Evolutionary conservation across 73 alveolate genomes (phyloP).

Genomic region (Uronychia binucleata): DNA sequence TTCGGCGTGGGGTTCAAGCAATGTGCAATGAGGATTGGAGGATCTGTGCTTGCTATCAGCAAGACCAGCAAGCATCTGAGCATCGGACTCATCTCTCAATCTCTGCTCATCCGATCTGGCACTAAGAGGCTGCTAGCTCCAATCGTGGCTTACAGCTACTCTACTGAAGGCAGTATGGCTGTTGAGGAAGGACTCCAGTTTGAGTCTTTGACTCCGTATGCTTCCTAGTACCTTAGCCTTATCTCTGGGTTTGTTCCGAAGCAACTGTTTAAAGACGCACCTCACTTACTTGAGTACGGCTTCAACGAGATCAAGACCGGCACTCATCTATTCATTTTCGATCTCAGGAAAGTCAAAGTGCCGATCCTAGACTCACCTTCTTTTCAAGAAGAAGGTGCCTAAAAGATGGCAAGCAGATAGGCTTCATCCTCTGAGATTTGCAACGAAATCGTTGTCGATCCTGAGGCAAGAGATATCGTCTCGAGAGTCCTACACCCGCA

Average conservation of each 20-base stretch:
- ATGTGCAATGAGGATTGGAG: not conserved
- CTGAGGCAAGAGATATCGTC: not conserved
- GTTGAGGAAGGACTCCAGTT: not conserved
- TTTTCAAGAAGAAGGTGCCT: too few species aligned
- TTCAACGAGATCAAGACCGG: not conserved
- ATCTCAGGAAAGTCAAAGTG: not conserved
- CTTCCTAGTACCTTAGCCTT: not conserved
- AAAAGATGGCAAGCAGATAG: not conserved
- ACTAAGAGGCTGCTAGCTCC: not conserved
- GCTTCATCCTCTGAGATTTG: not conserved
- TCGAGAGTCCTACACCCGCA: too few species aligned
- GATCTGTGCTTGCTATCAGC: not conserved
- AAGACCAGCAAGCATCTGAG: not conserved
- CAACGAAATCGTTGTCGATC: not conserved
- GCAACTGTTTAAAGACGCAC: not conserved
- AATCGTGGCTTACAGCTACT: not conserved
- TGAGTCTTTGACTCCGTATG: not conserved
- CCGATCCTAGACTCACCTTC: too few species aligned
- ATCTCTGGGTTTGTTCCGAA: not conserved
- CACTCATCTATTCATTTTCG: not conserved
- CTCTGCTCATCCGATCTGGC: not conserved
- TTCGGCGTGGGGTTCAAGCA: not conserved
- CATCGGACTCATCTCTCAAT: not conserved
- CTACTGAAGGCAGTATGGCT: not conserved
- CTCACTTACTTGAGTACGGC: not conserved